Base-by-base conservation (phyloP, 2,329 filamentous ascomycete species). In the Pseudofabraea citricarpa region DNA sequence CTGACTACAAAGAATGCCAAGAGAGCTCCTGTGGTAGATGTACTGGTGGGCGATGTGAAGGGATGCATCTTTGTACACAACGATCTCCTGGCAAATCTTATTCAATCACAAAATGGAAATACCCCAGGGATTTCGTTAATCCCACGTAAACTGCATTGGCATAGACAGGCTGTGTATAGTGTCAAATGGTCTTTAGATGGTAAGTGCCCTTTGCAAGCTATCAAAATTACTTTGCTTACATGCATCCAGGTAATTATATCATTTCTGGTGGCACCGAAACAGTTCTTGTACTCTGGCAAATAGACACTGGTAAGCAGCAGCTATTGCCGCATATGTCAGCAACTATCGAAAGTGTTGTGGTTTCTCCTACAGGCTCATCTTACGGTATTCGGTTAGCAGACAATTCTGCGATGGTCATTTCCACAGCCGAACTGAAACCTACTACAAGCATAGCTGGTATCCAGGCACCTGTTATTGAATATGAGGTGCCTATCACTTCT, bases 101-200 rank as follows among this genome's bases (percentile, higher is more conserved):
- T 65, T 46, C 62, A 59, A 29, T 67, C 71, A 43, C 73, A 72
- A 63, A 61, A 36, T 26, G 48, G 51, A 20, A 48, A 37, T 24
- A 40, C 49, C 6, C 43, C 51, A 27, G 55, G 50, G n/a, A 47
- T 57, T 7, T 62, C 40, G 63, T 68, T 57, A 68, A 70, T 53
- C 64, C 77, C 31, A 24, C 81, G 83, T 44, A 85, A 84, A 50
- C 72, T 90, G 41, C 93, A 97, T 63, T 98, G 93, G 93, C 93
- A 98, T 64, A 79, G 90, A 55, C 82, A 83, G 54, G 79, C 84
- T 38, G 90, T 96, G 7, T 83, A 86, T 55, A 77, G 87, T 8
- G 74, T 95, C 45, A 95, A 93, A 64, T 97, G 90, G 87, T 96
- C 93, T 12, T 74, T 74, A 53, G 93, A 98, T 73, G 90, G 91